These are phyloP conservation scores for Neostapfia colusana DNA, from an alignment of 176 grass and related monocot genomes.

Conservation along the genomic window DNA sequence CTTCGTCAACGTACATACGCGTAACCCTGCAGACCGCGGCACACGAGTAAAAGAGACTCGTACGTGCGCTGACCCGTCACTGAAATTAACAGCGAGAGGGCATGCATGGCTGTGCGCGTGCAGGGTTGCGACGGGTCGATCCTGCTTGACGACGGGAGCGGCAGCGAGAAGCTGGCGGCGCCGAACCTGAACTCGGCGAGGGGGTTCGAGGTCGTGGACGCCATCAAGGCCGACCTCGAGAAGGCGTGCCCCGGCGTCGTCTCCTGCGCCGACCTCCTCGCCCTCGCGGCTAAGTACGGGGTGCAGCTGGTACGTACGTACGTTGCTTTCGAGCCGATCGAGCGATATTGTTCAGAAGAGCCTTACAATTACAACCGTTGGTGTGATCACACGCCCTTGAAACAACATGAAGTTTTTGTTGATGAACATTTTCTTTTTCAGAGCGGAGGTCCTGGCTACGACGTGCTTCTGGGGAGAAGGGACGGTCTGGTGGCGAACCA, in stretches of 20 bases:
- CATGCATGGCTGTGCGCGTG: background rate
- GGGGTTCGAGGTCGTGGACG: slow-evolving; percentile 70
- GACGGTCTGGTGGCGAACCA: slow-evolving; percentile 69
- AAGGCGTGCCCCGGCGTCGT: slow-evolving; percentile 52
- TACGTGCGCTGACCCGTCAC: background rate
- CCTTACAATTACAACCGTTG: background rate
- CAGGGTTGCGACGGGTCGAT: slow-evolving; percentile 87
- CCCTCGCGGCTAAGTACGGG: slow-evolving; percentile 59
- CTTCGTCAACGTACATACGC: slow-evolving; percentile 73
- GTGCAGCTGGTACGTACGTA: slow-evolving; percentile 47
- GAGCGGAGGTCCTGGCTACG: slow-evolving; percentile 64
- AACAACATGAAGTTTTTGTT: background rate
- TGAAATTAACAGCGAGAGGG: background rate
- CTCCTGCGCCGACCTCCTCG: slow-evolving; percentile 73
- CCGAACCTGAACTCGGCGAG: slow-evolving; percentile 70
- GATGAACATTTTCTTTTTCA: background rate
- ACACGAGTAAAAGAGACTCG: too few species aligned
- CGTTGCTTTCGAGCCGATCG: background rate
- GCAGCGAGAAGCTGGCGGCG: slow-evolving; percentile 61
- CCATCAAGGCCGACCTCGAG: slow-evolving; percentile 79
- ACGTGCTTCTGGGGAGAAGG: slow-evolving; percentile 58
- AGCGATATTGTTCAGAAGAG: background rate
- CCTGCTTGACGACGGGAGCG: slow-evolving; percentile 67
- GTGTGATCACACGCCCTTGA: too few species aligned
- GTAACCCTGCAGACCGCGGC: too few species aligned